A percentile compares a stretch with the other conserved stretches of the same genome.
phyloP scores from a whole-genome alignment of 495 filamentous ascomycete species.

The Xylaria flabelliformis region DNA sequence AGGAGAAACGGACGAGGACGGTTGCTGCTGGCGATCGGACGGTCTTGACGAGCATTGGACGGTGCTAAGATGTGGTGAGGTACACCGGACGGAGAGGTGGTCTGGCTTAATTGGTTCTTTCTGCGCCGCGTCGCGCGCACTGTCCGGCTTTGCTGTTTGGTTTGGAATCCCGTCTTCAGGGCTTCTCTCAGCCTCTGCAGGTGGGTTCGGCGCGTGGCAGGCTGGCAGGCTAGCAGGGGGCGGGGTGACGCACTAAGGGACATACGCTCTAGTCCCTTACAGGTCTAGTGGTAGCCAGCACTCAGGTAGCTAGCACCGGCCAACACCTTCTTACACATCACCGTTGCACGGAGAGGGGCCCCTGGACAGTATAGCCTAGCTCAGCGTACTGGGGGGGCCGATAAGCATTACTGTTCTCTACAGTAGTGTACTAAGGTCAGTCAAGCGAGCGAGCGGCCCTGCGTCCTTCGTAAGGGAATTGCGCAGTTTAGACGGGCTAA shows the following conservation, averaged over 20 bases:
- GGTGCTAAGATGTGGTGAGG: slow-evolving; percentile 3
- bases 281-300: slow-evolving; percentile 8
- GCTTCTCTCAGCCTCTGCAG: slow-evolving; percentile 22
- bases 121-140: slow-evolving; percentile 16
- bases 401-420: slow-evolving; percentile 26
- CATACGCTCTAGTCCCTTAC: not conserved
- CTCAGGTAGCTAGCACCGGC: not conserved
- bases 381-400: slow-evolving; percentile 8
- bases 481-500: slow-evolving; percentile 4
- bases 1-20: not conserved
- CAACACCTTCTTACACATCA: slow-evolving; percentile 23
- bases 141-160: slow-evolving; percentile 4
- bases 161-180: not conserved
- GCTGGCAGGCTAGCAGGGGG: slow-evolving; percentile 13
- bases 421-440: not conserved
- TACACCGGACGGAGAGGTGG: slow-evolving; percentile 5
- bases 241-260: not conserved
- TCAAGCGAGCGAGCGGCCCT: slow-evolving; percentile 6
- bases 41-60: not conserved
- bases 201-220: slow-evolving; percentile 22
- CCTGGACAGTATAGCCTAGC: not conserved
- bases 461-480: slow-evolving; percentile 25
- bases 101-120: slow-evolving; percentile 12
- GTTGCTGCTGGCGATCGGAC: not conserved
- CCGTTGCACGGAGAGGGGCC: not conserved